A percentile compares a stretch with the other conserved stretches of the same genome.
These are phyloP conservation scores for Ceratocystis lukuohia DNA, from an alignment of 2,329 filamentous ascomycete species.

Conservation along the genomic window DNA sequence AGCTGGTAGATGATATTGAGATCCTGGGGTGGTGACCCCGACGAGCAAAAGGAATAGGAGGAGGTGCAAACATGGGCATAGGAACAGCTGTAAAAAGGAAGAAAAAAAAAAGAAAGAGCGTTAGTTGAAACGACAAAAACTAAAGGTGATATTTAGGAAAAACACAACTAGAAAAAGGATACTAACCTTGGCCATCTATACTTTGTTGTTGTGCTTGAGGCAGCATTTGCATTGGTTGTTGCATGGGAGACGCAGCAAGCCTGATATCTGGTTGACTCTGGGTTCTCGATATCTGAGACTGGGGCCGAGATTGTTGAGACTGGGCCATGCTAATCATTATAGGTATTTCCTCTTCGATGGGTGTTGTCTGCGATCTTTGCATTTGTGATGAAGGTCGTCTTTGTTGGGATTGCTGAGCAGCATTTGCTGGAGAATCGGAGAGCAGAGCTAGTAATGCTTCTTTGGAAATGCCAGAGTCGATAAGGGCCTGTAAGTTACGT, in stretches of 20 bases:
- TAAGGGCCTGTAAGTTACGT: slow-evolving; percentile 34
- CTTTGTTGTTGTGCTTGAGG: slow-evolving; percentile 2
- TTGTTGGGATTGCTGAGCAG: slow-evolving; percentile 14
- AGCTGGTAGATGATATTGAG: slow-evolving; percentile 38
- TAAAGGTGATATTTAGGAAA: neutral
- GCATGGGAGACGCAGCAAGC: slow-evolving; percentile 27
- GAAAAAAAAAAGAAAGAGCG: slow-evolving; percentile 18
- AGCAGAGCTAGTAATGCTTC: slow-evolving; percentile 27
- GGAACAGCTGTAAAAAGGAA: slow-evolving; percentile 16
- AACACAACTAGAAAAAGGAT: neutral
- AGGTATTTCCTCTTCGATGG: slow-evolving; percentile 19
- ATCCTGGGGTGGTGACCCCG: slow-evolving; percentile 30
- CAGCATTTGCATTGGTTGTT: slow-evolving; percentile 22
- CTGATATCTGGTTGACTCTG: slow-evolving; percentile 22
- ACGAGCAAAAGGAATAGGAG: slow-evolving; percentile 28
- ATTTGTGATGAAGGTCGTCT: slow-evolving; percentile 17
- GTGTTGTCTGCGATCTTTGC: slow-evolving; percentile 18
- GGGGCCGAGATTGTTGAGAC: slow-evolving; percentile 18
- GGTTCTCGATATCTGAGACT: neutral
- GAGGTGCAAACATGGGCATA: slow-evolving; percentile 27
- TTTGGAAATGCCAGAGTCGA: slow-evolving; percentile 34
- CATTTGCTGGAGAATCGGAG: slow-evolving; percentile 16
- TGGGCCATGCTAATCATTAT: slow-evolving; percentile 17
- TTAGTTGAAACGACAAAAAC: slow-evolving; percentile 19
- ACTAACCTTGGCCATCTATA: slow-evolving; percentile 15